These are phyloP conservation scores for Tricholoma terreum DNA, from an alignment of 768 basidiomycete species.

Conservation along the genomic window DNA sequence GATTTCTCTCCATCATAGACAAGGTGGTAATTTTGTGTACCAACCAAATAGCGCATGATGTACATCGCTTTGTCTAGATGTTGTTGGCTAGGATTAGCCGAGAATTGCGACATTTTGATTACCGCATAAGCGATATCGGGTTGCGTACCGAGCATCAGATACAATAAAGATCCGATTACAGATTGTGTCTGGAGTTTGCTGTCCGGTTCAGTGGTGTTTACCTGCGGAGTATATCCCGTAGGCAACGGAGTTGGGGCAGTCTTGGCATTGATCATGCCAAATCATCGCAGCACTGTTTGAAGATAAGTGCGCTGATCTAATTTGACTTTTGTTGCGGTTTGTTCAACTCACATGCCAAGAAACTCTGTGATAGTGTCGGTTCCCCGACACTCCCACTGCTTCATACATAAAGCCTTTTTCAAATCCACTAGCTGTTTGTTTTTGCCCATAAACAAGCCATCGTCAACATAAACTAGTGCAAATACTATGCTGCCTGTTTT, in stretches of 20 bases:
- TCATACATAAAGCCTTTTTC: constrained; percentile 15
- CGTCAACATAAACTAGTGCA: constrained; percentile 11
- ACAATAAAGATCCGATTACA: constrained; percentile 20
- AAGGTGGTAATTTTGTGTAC: constrained; percentile 9
- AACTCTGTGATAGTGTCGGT: constrained; percentile 17
- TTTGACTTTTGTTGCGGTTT: constrained; percentile 1
- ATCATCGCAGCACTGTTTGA: background rate
- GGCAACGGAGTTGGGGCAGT: background rate
- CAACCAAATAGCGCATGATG: constrained; percentile 20
- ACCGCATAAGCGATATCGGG: constrained; percentile 6
- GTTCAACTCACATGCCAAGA: constrained; percentile 13
- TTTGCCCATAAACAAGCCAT: constrained; percentile 8
- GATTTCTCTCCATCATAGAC: constrained; percentile 4
- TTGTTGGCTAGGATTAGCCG: constrained; percentile 19
- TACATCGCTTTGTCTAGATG: constrained; percentile 18
- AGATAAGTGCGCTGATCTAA: constrained; percentile 18
- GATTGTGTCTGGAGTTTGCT: too few species aligned
- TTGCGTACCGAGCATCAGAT: constrained; percentile 16
- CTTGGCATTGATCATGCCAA: constrained; percentile 7
- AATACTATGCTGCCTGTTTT: constrained; percentile 5
- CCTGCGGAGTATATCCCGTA: background rate
- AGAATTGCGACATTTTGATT: constrained; percentile 7
- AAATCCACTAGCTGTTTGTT: background rate
- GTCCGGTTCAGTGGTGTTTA: too few species aligned
- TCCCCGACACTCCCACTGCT: constrained; percentile 22